Evolutionary conservation across 75 land plant genomes (phyloP), one percentile per base, ranked within the genome.

Genomic region (Cunninghamia lanceolata): DNA sequence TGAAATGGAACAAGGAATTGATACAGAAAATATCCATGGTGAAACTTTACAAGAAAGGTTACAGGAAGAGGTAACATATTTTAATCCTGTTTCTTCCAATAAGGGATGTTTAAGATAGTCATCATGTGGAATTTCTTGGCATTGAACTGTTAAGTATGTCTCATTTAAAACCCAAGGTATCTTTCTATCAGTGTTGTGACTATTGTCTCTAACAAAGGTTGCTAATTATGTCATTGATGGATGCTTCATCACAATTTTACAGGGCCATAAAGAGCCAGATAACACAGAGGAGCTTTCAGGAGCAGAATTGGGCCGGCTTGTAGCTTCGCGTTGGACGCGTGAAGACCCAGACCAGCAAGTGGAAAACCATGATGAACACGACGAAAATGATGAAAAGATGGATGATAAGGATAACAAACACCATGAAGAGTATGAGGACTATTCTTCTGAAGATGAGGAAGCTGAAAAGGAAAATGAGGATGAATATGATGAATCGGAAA

Each of bases 321-420:
- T 98, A 84, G 99, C 99, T 87, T 95, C 97, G 85, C 99, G 99
- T 17, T 98, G 99, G 99, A 98, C 96, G 35, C 98, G 99, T 63
- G 96, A 94, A 91, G 91, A 90, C 16, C 21, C 91, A 74, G 88
- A 78, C 43, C 73, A 85, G 66, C 71, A 91, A 66, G 53, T 59
- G 28, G 66, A 84, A 4, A 89, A 90, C 35, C 30, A 71, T 54
- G 70, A 56, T 16, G 90, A 92, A 50, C 86, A 88, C 50, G 82
- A 85, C 7, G 88, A 89, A 68, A 87, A 82, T n/a, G 85, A 87
- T 86, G 86, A 74, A 19, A 80, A 87, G 70, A 86, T 90, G 45
- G 89, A 91, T 34, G 56, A 85, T 71, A 56, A 76, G 63, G 90
- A 90, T 25, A 85, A 85, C 83, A 86, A 56, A 53, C 81, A 88